Conservation (phyloP, 495 filamentous ascomycete species). For the Penicillium psychrofluorescens region DNA sequence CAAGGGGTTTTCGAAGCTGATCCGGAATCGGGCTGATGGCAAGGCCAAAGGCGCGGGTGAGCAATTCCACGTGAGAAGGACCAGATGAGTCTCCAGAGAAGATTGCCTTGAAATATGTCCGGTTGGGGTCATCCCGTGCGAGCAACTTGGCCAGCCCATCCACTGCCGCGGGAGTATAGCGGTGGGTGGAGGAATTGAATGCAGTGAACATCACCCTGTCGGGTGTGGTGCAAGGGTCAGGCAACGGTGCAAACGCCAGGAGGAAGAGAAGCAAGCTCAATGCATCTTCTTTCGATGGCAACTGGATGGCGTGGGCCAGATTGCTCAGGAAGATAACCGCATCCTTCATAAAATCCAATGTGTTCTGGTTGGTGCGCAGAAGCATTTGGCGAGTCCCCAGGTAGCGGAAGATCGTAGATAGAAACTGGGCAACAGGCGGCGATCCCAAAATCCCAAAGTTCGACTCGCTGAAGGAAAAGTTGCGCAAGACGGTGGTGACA, state of each 20-base stretch:
- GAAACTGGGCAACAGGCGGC: conserved; percentile 66
- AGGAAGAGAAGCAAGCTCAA: conserved; percentile 82
- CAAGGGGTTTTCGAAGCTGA: conserved; percentile 38
- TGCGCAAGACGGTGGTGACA: conserved; percentile 86
- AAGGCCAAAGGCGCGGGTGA: conserved; percentile 83
- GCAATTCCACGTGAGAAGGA: conserved; percentile 64
- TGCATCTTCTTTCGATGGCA: conserved; percentile 85
- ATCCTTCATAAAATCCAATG: conserved; percentile 95
- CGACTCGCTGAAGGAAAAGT: conserved; percentile 76
- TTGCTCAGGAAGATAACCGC: conserved; percentile 84
- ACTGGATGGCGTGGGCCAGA: conserved; percentile 66
- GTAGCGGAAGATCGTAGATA: conserved; percentile 73
- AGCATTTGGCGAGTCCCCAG: conserved; percentile 87
- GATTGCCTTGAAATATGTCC: conserved; percentile 71
- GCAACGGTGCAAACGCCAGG: conserved; percentile 76
- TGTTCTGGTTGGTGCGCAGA: conserved; percentile 70
- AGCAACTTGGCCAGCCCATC: conserved; percentile 89
- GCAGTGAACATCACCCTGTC: conserved; percentile 66
- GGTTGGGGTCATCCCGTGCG: conserved; percentile 88
- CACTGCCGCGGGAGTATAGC: conserved; percentile 81
- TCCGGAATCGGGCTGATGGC: conserved; percentile 81
- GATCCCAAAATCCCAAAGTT: conserved; percentile 70
- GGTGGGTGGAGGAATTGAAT: conserved; percentile 74
- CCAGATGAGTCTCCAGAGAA: conserved; percentile 62
- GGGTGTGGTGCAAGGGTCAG: conserved; percentile 44